phyloP scores from a whole-genome alignment of 2,329 filamentous ascomycete species.

The Beauveria sp. region DNA sequence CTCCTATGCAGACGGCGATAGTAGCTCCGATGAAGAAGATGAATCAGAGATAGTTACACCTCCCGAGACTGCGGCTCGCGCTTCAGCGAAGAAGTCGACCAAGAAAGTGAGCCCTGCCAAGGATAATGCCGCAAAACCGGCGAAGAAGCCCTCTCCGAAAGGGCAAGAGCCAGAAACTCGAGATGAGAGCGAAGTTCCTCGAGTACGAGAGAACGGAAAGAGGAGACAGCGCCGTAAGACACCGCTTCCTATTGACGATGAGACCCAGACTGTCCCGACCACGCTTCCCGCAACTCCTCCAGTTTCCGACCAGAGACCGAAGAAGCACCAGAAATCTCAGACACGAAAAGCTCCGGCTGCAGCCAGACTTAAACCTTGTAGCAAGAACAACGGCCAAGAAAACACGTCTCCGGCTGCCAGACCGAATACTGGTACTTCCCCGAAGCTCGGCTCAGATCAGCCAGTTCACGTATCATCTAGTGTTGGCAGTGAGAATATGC shows the following conservation, averaged over 20 bases:
- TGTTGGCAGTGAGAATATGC: background rate
- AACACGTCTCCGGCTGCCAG: background rate
- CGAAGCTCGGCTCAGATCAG: background rate
- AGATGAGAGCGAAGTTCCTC: background rate
- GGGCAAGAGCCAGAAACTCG: background rate
- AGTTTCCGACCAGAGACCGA: background rate
- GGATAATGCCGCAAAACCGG: background rate
- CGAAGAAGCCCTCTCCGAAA: background rate
- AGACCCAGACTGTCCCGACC: constrained; percentile 20
- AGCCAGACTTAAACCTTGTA: background rate
- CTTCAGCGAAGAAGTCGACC: background rate
- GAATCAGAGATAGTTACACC: background rate
- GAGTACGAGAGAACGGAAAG: constrained; percentile 14
- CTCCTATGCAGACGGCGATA: background rate
- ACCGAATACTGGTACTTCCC: background rate
- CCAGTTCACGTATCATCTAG: background rate
- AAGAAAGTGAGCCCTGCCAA: background rate
- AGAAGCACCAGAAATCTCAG: background rate
- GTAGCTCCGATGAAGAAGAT: background rate
- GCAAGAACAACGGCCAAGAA: background rate
- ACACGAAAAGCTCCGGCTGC: no score
- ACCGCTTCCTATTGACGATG: constrained; percentile 26
- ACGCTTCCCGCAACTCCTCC: constrained; percentile 2
- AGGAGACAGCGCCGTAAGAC: constrained; percentile 28
- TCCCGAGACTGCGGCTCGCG: background rate